Conservation (phyloP, 2,329 filamentous ascomycete genomes). For the Beauveria pseudobassiana region DNA sequence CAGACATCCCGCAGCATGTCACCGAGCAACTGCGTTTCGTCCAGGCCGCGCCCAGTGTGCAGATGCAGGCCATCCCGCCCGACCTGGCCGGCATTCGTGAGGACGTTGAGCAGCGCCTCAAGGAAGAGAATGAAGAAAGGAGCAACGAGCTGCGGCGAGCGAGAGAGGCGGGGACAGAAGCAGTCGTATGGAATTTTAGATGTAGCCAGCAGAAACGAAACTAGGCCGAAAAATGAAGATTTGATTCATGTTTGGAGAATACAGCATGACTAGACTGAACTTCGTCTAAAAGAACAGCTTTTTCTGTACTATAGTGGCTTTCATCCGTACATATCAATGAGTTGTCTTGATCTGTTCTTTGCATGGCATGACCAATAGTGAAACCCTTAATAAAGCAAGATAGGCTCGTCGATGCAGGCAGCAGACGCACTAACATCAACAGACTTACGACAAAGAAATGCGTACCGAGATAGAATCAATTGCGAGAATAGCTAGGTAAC, state of each 20-base stretch:
- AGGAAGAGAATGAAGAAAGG: slow-evolving; percentile 55
- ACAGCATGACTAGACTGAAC: too few species aligned
- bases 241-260: neutral
- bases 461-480: slow-evolving; percentile 11
- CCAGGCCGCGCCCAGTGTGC: slow-evolving; percentile 76
- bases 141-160: slow-evolving; percentile 45
- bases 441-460: neutral
- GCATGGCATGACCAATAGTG: neutral
- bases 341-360: neutral
- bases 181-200: slow-evolving; percentile 47
- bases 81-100: slow-evolving; percentile 63
- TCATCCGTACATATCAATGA: neutral
- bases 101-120: slow-evolving; percentile 59
- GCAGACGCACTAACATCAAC: neutral
- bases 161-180: slow-evolving; percentile 51
- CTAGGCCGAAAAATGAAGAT: neutral
- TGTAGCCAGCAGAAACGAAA: neutral
- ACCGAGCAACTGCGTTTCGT: slow-evolving; percentile 83
- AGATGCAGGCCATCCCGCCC: slow-evolving; percentile 72
- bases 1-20: slow-evolving; percentile 69
- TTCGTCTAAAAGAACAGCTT: neutral
- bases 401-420: neutral
- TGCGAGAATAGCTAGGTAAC: slow-evolving; percentile 5
- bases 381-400: neutral
- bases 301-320: neutral